A percentile compares a stretch with the other conserved stretches of the same genome.
Conservation (phyloP, 208 protist genomes). For the Acanthamoeba sp. region DNA sequence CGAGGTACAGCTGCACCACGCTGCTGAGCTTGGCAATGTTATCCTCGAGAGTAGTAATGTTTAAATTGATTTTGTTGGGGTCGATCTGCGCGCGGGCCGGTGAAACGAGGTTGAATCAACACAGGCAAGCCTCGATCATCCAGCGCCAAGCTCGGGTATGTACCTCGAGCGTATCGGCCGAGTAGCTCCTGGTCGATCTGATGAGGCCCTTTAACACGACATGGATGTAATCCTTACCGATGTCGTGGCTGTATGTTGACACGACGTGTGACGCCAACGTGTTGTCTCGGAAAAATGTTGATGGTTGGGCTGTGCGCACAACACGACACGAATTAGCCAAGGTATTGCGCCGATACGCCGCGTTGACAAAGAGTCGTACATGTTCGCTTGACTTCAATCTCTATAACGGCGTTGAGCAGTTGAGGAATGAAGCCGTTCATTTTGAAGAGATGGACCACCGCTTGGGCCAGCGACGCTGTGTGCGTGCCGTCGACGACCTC, state of each 20-base stretch:
- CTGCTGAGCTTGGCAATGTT: not conserved
- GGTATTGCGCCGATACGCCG: no score
- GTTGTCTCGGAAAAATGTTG: constrained; percentile 66
- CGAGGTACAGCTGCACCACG: not conserved
- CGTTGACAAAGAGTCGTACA: no score
- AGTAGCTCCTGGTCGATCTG: not conserved
- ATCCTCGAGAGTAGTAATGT: not conserved
- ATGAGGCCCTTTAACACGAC: constrained; percentile 2
- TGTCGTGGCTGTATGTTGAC: constrained; percentile 33
- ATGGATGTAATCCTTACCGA: constrained; percentile 19
- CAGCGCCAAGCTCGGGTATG: not conserved
- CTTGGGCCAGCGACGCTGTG: not conserved
- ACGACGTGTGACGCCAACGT: constrained; percentile 47
- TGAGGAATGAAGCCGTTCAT: not conserved
- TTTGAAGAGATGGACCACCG: not conserved
- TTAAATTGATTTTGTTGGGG: constrained; percentile 19
- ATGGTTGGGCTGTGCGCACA: constrained; percentile 14
- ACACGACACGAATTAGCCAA: no score
- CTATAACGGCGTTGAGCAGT: not conserved
- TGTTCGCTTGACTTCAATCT: constrained; percentile 46
- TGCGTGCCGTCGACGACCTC: not conserved
- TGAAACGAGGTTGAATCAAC: not conserved
- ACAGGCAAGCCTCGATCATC: not conserved
- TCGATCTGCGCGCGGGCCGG: not conserved
- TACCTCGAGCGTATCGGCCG: constrained; percentile 6